Conservation (phyloP, 768 basidiomycete species). For the Sutorius australiensis region DNA sequence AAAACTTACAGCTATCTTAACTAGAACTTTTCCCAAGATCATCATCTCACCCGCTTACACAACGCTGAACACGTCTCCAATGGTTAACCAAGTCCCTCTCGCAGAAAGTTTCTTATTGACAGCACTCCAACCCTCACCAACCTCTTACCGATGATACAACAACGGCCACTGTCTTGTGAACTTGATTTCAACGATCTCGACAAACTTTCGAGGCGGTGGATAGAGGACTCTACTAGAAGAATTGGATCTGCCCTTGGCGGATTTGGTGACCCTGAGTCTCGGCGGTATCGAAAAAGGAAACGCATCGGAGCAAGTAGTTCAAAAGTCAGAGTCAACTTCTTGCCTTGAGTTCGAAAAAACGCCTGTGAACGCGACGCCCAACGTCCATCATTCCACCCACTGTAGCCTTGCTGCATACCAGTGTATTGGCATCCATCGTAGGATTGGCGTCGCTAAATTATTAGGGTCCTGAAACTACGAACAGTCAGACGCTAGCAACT, state of each 20-base stretch:
- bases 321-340: conserved; percentile 8
- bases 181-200: conserved; percentile 7
- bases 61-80: too few relatives aligned
- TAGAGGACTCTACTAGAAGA: conserved; percentile 5
- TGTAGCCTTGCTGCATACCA: neutral
- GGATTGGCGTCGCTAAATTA: neutral
- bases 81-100: neutral
- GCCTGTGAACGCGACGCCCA: too few relatives aligned
- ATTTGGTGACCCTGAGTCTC: neutral
- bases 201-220: conserved; percentile 15
- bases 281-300: neutral
- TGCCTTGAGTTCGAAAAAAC: too few relatives aligned
- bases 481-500: neutral
- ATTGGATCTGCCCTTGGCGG: conserved; percentile 15
- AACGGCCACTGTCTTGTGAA: neutral
- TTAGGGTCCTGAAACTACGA: neutral
- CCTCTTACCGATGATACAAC: conserved; percentile 3
- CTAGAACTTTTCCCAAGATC: too few relatives aligned
- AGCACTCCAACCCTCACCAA: conserved; percentile 9
- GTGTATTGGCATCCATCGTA: neutral
- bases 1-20: too few relatives aligned
- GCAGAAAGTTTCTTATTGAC: neutral
- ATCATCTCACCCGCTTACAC: too few relatives aligned
- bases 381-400: neutral
- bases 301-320: neutral